phyloP scores from a whole-genome alignment of 1,284 basidiomycete genomes.

The Hortiboletus rubellus region DNA sequence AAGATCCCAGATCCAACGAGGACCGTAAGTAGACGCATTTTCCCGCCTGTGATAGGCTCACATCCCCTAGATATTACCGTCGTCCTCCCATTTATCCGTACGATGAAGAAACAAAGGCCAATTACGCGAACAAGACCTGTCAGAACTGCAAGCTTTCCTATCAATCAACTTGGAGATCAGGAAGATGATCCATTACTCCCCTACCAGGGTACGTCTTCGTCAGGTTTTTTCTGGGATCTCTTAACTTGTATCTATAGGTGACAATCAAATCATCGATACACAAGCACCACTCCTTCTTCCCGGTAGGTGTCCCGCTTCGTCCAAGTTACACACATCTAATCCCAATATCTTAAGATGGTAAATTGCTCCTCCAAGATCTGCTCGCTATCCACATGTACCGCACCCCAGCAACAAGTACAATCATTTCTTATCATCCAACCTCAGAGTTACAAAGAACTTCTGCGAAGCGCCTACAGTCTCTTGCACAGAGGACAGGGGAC shows the following conservation, averaged over 20 bases:
- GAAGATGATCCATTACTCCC: neutral
- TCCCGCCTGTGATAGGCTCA: neutral
- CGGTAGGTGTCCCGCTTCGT: neutral
- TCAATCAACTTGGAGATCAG: neutral
- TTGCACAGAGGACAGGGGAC: constrained; percentile 37
- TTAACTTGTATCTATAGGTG: constrained; percentile 9
- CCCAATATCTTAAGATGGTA: constrained; percentile 16
- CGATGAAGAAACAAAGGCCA: constrained; percentile 31
- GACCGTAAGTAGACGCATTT: constrained; percentile 46
- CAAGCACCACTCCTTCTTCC: constrained; percentile 48
- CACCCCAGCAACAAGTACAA: constrained; percentile 35
- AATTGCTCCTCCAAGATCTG: constrained; percentile 34
- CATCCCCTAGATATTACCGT: constrained; percentile 46
- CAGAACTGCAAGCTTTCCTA: neutral
- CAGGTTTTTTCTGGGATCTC: neutral
- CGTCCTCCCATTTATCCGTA: constrained; percentile 47
- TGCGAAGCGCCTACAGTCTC: constrained; percentile 36
- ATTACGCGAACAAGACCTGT: constrained; percentile 13
- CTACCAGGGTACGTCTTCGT: constrained; percentile 16
- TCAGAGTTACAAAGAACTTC: constrained; percentile 32
- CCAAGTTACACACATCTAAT: neutral
- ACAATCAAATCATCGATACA: constrained; percentile 48
- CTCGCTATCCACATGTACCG: constrained; percentile 46
- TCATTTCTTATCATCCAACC: constrained; percentile 44
- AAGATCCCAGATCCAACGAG: constrained; percentile 37